These are phyloP conservation scores for Peniophora sp. DNA, from an alignment of 1,284 basidiomycete species.

Conservation along the genomic window DNA sequence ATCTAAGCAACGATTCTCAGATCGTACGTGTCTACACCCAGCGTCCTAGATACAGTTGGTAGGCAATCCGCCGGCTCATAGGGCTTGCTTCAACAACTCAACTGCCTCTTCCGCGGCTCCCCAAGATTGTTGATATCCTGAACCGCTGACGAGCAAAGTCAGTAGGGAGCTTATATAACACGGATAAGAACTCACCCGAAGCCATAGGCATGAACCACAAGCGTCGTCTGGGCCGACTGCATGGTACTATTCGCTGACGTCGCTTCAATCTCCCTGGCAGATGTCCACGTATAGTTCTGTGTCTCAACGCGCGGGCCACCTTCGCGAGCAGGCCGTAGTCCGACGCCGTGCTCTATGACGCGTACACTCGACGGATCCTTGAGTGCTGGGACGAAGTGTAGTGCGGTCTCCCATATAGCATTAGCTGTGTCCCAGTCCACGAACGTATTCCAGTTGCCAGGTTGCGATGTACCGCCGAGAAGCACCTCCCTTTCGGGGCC, in stretches of 20 bases:
- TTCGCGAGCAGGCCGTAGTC: conserved; percentile 61
- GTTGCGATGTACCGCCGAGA: conserved; percentile 49
- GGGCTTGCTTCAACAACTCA: conserved; percentile 10
- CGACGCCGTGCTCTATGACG: conserved; percentile 55
- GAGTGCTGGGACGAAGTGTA: conserved; percentile 29
- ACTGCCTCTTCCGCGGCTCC: conserved; percentile 50
- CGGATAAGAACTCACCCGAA: conserved; percentile 21
- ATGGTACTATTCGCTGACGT: conserved; percentile 11
- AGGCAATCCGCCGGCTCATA: too few species aligned
- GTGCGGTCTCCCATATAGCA: conserved; percentile 37
- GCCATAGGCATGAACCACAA: conserved; percentile 68
- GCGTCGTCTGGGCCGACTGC: conserved; percentile 31
- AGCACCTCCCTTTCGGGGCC: conserved; percentile 30
- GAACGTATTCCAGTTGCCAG: conserved; percentile 39
- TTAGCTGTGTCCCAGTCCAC: conserved; percentile 33
- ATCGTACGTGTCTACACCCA: too few species aligned
- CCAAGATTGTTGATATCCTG: conserved; percentile 68
- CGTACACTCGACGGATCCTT: conserved; percentile 26
- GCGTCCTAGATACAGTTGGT: too few species aligned
- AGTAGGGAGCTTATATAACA: neutral
- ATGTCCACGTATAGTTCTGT: conserved; percentile 23
- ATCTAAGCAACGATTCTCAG: too few species aligned
- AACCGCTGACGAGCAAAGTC: conserved; percentile 39
- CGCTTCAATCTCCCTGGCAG: too few species aligned
- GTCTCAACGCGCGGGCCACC: conserved; percentile 66